These are phyloP conservation scores for Boletellus ananiceps DNA, from an alignment of 768 basidiomycete genomes.

Conservation along the genomic window DNA sequence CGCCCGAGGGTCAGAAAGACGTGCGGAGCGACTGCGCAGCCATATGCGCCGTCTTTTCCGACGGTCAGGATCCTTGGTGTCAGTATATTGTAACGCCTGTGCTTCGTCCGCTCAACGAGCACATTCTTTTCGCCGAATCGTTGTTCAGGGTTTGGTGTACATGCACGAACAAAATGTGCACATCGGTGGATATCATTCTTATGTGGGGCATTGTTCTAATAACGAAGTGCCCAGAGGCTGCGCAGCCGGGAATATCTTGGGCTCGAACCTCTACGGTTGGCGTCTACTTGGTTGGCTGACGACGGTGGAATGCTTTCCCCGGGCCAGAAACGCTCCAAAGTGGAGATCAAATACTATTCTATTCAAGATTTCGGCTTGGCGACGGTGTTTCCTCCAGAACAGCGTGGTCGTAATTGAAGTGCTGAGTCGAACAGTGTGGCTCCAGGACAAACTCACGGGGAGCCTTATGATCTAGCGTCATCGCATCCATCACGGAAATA, in stretches of 20 bases:
- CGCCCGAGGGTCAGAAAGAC: no score
- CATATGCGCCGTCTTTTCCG: constrained; percentile 6
- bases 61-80: constrained; percentile 9
- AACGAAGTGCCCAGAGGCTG: constrained; percentile 21
- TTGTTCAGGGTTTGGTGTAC: no score
- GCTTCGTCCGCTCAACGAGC: constrained; percentile 19
- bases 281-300: constrained; percentile 15
- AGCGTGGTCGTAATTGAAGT: no score
- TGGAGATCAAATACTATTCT: constrained; percentile 18
- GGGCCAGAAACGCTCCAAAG: constrained; percentile 21
- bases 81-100: constrained; percentile 27
- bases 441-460: constrained; percentile 16
- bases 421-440: constrained; percentile 17
- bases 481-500: no score
- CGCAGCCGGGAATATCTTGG: constrained; percentile 24
- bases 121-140: not conserved
- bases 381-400: constrained; percentile 16
- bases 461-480: constrained; percentile 23
- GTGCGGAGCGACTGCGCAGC: no score
- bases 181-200: not conserved
- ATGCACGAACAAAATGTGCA: no score
- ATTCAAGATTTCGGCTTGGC: constrained; percentile 37
- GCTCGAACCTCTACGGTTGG: constrained; percentile 20
- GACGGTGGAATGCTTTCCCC: constrained; percentile 17
- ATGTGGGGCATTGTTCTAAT: constrained; percentile 33